Evolutionary conservation across 345 rosid species (phyloP), one percentile per base, ranked within the genome.

Genomic region (Orychophragmus violaceus): DNA sequence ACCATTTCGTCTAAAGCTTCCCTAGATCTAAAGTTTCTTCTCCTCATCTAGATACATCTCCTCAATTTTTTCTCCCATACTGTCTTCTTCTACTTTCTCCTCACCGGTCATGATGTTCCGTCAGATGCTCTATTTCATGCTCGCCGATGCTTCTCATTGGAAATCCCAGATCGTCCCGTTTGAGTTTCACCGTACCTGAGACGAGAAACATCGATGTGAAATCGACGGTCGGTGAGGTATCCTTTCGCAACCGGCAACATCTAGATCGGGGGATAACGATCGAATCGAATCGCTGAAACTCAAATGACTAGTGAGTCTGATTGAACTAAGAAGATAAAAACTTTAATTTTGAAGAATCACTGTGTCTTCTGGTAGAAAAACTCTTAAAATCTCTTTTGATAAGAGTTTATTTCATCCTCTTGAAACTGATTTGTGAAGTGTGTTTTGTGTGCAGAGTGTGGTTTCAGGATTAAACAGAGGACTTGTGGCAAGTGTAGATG

Each of bases 381-480:
- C n/a, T n/a, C 41, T 36, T n/a, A n/a, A n/a, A 36, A 36, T 11
- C 16, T 16, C 14, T 12, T 36, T 9, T 6, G n/a, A n/a, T n/a
- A n/a, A n/a, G 4, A n/a, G n/a, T n/a, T n/a, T n/a, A 24, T 24
- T 24, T 25, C 28, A 2, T 0, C 5, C 5, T 4, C 4, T 50
- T 23, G 28, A 5, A 17, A 30, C 19, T 24, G 16, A 23, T n/a
- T 18, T 54, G n/a, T 2, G 30, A 35, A 62, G 13, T 27, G 2
- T n/a, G 30, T 44, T 59, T 22, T 29, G 48, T 84, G n/a, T n/a
- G n/a, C n/a, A n/a, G n/a, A n/a, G n/a, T n/a, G n/a, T n/a, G n/a
- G n/a, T n/a, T n/a, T n/a, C 93, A 35, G 95, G 97, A 59, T 74
- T 90, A 24, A 88, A 90, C 72, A 88, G 87, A 82, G 97, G 93